phyloP scores from a whole-genome alignment of 106 monocot genomes.

The Alisma plantagoaquatica region DNA sequence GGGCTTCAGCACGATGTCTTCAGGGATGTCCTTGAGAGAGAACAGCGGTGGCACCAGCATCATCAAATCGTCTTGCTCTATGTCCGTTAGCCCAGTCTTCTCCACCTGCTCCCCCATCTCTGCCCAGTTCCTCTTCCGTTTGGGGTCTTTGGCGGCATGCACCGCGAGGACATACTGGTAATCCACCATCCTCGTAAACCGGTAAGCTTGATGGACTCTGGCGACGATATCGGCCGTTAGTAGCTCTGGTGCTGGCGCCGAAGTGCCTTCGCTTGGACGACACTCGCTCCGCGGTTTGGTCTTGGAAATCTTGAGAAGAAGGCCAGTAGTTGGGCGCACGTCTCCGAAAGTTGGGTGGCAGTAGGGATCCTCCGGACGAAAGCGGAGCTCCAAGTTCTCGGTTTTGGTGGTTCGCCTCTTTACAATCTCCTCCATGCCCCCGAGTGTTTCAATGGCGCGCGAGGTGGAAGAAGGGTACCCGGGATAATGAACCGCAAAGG shows the following conservation, averaged over 20 bases:
- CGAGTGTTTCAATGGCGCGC: conserved; percentile 77
- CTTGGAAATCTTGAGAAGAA: conserved; percentile 58
- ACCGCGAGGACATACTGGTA: conserved; percentile 82
- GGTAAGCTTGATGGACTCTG: conserved; percentile 44
- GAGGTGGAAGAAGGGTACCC: conserved; percentile 65
- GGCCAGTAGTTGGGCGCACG: conserved; percentile 19
- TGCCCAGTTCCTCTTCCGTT: conserved; percentile 27
- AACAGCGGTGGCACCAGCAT: conserved; percentile 86
- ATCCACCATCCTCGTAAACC: conserved; percentile 77
- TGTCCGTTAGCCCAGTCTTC: conserved; percentile 19
- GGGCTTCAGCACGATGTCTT: conserved; percentile 66
- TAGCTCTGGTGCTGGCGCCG: not conserved
- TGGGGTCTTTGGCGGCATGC: conserved; percentile 52
- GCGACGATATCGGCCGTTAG: conserved; percentile 53
- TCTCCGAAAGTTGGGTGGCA: conserved; percentile 71
- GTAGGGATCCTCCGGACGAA: conserved; percentile 85
- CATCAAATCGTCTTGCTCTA: conserved; percentile 53
- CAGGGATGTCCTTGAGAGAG: conserved; percentile 63
- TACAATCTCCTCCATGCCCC: conserved; percentile 50
- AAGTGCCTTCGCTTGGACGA: not conserved
- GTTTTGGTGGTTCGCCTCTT: conserved; percentile 25
- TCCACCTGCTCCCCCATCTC: conserved; percentile 37
- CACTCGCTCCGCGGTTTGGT: not conserved
- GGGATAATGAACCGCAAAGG: conserved; percentile 78
- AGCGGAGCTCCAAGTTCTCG: conserved; percentile 47